phyloP scores from a whole-genome alignment of 2,329 filamentous ascomycete genomes.

The Colletotrichum nymphaeae region DNA sequence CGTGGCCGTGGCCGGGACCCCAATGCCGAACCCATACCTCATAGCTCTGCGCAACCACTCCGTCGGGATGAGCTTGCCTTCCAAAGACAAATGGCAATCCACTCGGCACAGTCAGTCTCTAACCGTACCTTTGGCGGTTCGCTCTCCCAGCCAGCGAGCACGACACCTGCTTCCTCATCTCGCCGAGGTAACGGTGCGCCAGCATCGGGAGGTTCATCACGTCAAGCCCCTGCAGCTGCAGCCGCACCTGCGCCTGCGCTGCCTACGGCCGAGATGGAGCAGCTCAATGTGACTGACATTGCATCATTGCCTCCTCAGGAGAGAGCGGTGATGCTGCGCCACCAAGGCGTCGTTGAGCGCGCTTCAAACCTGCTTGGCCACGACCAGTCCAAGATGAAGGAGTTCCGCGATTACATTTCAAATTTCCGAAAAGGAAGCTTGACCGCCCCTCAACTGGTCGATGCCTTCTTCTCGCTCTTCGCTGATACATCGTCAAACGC shows the following conservation, averaged over 20 bases:
- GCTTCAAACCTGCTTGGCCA: constrained; percentile 85
- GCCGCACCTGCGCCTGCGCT: constrained; percentile 36
- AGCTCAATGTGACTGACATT: constrained; percentile 62
- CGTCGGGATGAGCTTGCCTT: constrained; percentile 90
- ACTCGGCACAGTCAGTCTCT: constrained; percentile 84
- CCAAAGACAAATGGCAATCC: constrained; percentile 91
- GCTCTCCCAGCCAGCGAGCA: constrained; percentile 68
- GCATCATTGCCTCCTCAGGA: constrained; percentile 77
- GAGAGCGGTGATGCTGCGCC: constrained; percentile 81
- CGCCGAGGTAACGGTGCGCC: constrained; percentile 30
- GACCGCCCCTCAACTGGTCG: constrained; percentile 81
- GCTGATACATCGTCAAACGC: constrained; percentile 81
- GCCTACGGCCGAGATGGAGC: constrained; percentile 55
- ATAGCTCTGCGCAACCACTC: constrained; percentile 82
- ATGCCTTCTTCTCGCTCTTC: constrained; percentile 88
- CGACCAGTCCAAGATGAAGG: constrained; percentile 77
- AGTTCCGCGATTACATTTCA: constrained; percentile 85
- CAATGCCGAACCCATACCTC: constrained; percentile 82
- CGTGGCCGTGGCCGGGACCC: constrained; percentile 82
- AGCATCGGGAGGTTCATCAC: constrained; percentile 4
- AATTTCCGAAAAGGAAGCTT: constrained; percentile 78
- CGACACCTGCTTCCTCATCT: constrained; percentile 41
- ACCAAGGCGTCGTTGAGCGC: constrained; percentile 87
- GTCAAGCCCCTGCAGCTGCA: constrained; percentile 35
- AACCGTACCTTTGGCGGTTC: constrained; percentile 87